These are phyloP conservation scores for Coniochaeta pulveracea DNA, from an alignment of 2,329 filamentous ascomycete species.

Conservation along the genomic window DNA sequence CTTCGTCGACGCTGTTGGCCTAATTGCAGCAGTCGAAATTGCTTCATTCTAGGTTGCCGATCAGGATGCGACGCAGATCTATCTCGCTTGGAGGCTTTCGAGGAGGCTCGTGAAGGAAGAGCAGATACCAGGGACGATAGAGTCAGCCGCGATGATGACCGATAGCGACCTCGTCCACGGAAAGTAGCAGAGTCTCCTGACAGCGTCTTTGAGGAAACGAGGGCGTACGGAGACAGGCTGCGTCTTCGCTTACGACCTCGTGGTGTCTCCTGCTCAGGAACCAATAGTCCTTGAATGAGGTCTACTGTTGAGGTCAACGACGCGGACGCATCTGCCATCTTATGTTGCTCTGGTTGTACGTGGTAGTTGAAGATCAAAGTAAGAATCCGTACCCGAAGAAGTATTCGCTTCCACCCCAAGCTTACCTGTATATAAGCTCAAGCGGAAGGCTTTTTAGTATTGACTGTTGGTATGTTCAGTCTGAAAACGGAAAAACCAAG, in stretches of 20 bases:
- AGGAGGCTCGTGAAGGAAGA: slow-evolving; percentile 13
- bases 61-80: slow-evolving; percentile 9
- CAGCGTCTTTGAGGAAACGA: slow-evolving; percentile 14
- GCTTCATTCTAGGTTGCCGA: slow-evolving; percentile 19
- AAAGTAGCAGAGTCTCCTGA: slow-evolving; percentile 26
- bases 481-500: no score
- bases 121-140: slow-evolving; percentile 14
- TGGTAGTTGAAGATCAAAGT: no score
- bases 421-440: no score
- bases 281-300: no score
- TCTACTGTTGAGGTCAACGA: no score
- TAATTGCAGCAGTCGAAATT: slow-evolving; percentile 19
- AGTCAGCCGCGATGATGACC: slow-evolving; percentile 22
- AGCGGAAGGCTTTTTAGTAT: no score
- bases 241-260: slow-evolving; percentile 24
- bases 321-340: no score
- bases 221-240: slow-evolving; percentile 16
- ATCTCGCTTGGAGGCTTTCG: slow-evolving; percentile 13
- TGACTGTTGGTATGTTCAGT: no score
- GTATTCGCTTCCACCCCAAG: no score
- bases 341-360: no score
- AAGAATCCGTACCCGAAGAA: no score
- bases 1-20: slow-evolving; percentile 18
- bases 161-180: slow-evolving; percentile 27
- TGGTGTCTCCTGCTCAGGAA: slow-evolving; percentile 21